Evolutionary conservation across 768 basidiomycete species (phyloP), one percentile per base, ranked within the genome.

Genomic region (Xerocomus potaroensis): DNA sequence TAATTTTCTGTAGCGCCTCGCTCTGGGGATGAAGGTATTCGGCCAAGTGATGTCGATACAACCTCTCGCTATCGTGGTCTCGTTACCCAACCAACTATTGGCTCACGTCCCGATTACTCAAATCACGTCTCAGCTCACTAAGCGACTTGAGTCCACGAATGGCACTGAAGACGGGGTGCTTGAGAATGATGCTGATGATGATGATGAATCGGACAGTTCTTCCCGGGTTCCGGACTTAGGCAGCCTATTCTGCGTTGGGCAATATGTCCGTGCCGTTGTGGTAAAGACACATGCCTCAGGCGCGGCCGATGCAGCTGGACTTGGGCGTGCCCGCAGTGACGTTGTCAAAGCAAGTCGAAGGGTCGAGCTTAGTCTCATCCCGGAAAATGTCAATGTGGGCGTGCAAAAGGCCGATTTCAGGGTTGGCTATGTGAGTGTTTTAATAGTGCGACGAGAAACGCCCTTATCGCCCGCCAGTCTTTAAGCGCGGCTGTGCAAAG

Each of bases 101-200:
- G 96, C 80, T 8, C 92, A 99, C 67, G 76, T 98, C 27, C 94
- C 95, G 19, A 91, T 99, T 53, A 98, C 94, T 32, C 84, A 93
- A 65, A 78, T 98, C 48, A 89, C 92, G 12, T 68, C 78, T 26
- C 84, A 88, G 59, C 75, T 92, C 48, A 97, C 92, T 8, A 56
- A 67, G 23, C 71, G 77, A 16, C 74, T 98, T 23, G 87, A 90
- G 60, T 72, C 75, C 26, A 74, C 77, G 53, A 81, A 78, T 37
- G 72, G 72, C 22, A 75, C 71, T 3, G 74, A 76, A 26, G 72
- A 69, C 16, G 62, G 65, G 5, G 73, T 69, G 10, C 66, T 71
- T 21, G 75, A n/a, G n/a, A n/a, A n/a, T n/a, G n/a, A n/a, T n/a
- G n/a, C n/a, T n/a, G n/a, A n/a, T n/a, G n/a, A 74, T 35, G 72